Evolutionary conservation across 2,329 filamentous ascomycete genomes (phyloP).

Genomic region (Tolypocladium ophioglossoides): DNA sequence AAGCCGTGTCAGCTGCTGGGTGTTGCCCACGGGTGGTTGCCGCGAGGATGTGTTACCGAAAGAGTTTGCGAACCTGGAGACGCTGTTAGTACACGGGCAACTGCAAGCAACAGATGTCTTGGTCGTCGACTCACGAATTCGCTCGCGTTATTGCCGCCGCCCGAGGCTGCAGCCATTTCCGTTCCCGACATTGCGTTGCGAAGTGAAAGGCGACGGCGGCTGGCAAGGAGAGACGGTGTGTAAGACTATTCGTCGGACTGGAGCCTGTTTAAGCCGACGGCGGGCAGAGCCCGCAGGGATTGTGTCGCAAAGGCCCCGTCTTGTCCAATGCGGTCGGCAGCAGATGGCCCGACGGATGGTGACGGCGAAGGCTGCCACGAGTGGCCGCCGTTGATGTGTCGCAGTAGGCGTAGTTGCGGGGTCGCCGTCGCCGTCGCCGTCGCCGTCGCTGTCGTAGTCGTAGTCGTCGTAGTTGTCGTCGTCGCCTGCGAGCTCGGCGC

Average conservation of each 20-base stretch:
- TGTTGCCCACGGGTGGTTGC: background rate
- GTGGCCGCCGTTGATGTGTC: background rate
- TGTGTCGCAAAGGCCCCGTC: background rate
- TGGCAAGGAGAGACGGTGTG: background rate
- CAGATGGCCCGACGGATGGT: background rate
- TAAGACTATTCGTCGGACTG: background rate
- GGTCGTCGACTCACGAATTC: slow-evolving; percentile 66
- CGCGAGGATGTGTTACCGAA: slow-evolving; percentile 60
- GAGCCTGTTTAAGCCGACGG: background rate
- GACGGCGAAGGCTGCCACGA: background rate
- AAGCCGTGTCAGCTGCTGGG: slow-evolving; percentile 6
- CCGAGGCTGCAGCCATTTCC: slow-evolving; percentile 21
- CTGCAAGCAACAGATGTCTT: background rate
- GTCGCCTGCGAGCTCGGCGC: background rate
- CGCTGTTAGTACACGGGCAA: background rate
- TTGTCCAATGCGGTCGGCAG: background rate
- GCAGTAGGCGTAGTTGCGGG: background rate
- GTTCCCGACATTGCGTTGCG: slow-evolving; percentile 20
- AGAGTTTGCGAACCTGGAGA: slow-evolving; percentile 83
- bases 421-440: background rate
- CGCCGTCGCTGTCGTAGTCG: no score
- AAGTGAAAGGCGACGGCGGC: background rate
- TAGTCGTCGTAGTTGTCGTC: background rate
- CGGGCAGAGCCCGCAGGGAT: background rate
- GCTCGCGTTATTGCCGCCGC: slow-evolving; percentile 69